Base-by-base conservation (phyloP, 2,329 filamentous ascomycete genomes). In the Juglanconis sp. region DNA sequence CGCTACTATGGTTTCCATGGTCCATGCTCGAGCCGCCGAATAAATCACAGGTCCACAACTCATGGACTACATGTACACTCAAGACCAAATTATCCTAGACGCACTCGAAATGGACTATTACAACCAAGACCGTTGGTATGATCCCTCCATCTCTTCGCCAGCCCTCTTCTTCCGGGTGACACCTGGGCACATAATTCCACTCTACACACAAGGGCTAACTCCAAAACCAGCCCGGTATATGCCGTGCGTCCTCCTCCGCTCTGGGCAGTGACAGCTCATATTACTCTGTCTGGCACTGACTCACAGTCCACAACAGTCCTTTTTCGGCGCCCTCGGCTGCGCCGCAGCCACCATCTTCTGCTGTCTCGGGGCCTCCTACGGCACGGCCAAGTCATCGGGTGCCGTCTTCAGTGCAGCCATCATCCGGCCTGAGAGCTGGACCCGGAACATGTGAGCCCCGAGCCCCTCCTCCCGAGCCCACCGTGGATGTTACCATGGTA, bases 361-460 rank as follows among this genome's bases (percentile, higher is more conserved):
- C 64, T 81, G 79, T 68, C 69, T 82, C 54, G 80, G 95, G 76
- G 95, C 95, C 73, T 92, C 95, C 69, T 99, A 98, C 81, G 95
- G 95, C 79, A 99, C 95, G 69, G 95, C 95, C 75, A 99, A 98
- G 87, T 96, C 95, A 73, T 95, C 95, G 82, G 94, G 98, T 70
- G 95, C 95, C 85, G 96, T 99, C 73, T 92, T 92, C 69, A 90
- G 92, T 70, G 97, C 97, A 89, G 94, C 93, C 89, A 94, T 98
- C 71, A 87, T 98, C 70, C 86, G 95, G 78, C 95, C 95, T 76
- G 95, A 99, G 0, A 53, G 55, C 24, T 54, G 49, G 56, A 59
- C 44, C 4, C 59, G 44, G 3, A 59, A 61, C 31, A 59, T 53
- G 56, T 59, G 32, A 13, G 40, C 15, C 10, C 3, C 40, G 44